Conservation (phyloP, 129 eudicot genomes). For the Helichrysum umbraculigerum region DNA sequence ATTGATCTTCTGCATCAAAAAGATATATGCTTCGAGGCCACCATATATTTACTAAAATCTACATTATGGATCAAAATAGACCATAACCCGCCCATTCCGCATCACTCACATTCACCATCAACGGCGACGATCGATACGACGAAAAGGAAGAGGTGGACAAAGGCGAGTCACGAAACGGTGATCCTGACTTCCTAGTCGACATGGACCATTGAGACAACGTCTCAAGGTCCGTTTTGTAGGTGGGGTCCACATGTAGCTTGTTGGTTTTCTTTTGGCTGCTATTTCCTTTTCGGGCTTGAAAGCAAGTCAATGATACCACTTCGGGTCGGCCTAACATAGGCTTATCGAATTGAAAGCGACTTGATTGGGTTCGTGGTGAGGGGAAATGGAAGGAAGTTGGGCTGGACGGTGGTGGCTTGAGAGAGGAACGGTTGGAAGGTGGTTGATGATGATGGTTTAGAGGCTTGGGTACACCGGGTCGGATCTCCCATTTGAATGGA, state of each 20-base stretch:
- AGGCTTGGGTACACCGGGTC: constrained; percentile 86
- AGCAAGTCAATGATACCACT: constrained; percentile 50
- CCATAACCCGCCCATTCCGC: constrained; percentile 74
- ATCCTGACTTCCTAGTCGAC: constrained; percentile 44
- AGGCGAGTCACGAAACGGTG: constrained; percentile 44
- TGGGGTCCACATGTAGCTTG: constrained; percentile 35
- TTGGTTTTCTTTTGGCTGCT: constrained; percentile 29
- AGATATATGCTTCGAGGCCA: constrained; percentile 8
- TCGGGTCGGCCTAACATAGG: constrained; percentile 31
- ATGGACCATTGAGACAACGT: constrained; percentile 51
- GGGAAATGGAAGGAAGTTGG: constrained; percentile 51
- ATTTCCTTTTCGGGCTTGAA: constrained; percentile 34
- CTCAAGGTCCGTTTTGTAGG: constrained; percentile 47
- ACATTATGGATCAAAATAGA: constrained; percentile 37
- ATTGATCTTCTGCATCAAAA: neutral
- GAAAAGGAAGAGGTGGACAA: constrained; percentile 48
- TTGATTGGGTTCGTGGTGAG: constrained; percentile 40
- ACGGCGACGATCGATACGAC: constrained; percentile 51
- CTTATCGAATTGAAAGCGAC: constrained; percentile 19
- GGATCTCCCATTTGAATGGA: constrained; percentile 88
- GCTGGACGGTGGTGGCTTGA: constrained; percentile 39
- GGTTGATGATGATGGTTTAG: constrained; percentile 20
- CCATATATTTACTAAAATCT: neutral
- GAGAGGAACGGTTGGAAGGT: constrained; percentile 21
- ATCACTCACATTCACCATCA: constrained; percentile 40